Evolutionary conservation across 2,329 filamentous ascomycete genomes (phyloP).

Genomic region (Metarhizium robertsii): DNA sequence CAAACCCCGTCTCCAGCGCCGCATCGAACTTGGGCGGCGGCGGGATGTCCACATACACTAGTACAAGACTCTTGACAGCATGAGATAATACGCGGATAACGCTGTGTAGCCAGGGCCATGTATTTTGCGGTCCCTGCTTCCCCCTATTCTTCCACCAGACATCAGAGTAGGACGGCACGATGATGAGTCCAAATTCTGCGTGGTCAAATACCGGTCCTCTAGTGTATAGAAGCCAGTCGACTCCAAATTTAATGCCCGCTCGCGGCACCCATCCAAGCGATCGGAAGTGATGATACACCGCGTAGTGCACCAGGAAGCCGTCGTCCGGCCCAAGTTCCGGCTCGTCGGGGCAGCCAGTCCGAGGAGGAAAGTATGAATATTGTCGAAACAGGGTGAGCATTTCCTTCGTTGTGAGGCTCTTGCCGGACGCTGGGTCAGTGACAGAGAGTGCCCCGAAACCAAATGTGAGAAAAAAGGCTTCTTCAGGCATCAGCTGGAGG

Average conservation of each 20-base stretch:
- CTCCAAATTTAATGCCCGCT: conserved; percentile 86
- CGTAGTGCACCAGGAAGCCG: conserved; percentile 77
- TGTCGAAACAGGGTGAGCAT: conserved; percentile 59
- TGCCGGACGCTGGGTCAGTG: conserved; percentile 35
- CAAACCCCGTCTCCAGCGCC: conserved; percentile 45
- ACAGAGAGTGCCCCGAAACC: conserved; percentile 66
- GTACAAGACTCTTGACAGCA: conserved; percentile 79
- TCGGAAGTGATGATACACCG: conserved; percentile 91
- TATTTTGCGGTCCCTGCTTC: conserved; percentile 37
- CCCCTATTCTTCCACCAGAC: conserved; percentile 58
- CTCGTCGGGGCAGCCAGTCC: conserved; percentile 20
- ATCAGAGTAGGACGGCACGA: conserved; percentile 75
- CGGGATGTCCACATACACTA: conserved; percentile 89
- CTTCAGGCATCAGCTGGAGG: conserved; percentile 82
- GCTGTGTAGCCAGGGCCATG: conserved; percentile 81
- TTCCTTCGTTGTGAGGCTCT: conserved; percentile 40
- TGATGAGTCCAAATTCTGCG: conserved; percentile 81
- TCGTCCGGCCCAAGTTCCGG: conserved; percentile 60
- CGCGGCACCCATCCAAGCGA: conserved; percentile 92
- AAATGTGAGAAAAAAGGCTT: conserved; percentile 85
- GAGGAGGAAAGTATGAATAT: conserved; percentile 60
- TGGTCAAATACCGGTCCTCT: conserved; percentile 91
- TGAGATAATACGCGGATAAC: conserved; percentile 84
- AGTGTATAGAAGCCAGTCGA: conserved; percentile 90
- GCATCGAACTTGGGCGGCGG: conserved; percentile 44